Evolutionary conservation across 495 filamentous ascomycete genomes (phyloP), one percentile per base, ranked within the genome.

Genomic region (Polyplosphaeria fusca): DNA sequence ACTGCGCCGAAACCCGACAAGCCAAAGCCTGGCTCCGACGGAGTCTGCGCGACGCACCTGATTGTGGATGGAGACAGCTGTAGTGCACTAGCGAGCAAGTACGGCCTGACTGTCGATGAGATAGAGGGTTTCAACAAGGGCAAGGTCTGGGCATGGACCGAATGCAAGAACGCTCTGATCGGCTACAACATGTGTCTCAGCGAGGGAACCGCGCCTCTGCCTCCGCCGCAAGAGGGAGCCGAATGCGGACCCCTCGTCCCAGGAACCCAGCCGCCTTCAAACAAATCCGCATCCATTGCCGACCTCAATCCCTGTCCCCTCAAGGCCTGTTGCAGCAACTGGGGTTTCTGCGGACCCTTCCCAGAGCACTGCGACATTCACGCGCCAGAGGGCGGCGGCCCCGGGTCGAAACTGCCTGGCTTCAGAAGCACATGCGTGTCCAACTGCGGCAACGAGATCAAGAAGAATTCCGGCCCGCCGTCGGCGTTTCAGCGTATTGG

Each of bases 271-370:
- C 50, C 64, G 2, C 20, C 50, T 0, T 3, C 46, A n/a, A 55
- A 55, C 4, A 63, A 49, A 2, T 39, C 60, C 40, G 13, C 69
- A 14, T 47, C 62, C 5, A 38, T 20, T 9, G 22, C 45, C 4
- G 45, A 48, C 27, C 55, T 63, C 20, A 63, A 63, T 44, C 49
- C 55, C 9, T 55, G 49, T 18, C 55, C 52, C 24, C 43, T 59
- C 19, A 59, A 59, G 7, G 60, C 27, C 26, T 55, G 49, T 25
- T 54, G 55, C 24, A 58, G 74, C 48, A 63, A 66, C 2, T 78
- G 72, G 67, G 77, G 76, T 7, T 66, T 77, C 23, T 81, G 79
- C 49, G 79, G 79, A 12, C 76, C 62, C 1, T 76, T 70, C 0
- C 20, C 24, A 0, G 76, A 80, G 0, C 81, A 78, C 55, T 83